phyloP scores from a whole-genome alignment of 148 eudicot genomes.

The Linanthus parryae region DNA sequence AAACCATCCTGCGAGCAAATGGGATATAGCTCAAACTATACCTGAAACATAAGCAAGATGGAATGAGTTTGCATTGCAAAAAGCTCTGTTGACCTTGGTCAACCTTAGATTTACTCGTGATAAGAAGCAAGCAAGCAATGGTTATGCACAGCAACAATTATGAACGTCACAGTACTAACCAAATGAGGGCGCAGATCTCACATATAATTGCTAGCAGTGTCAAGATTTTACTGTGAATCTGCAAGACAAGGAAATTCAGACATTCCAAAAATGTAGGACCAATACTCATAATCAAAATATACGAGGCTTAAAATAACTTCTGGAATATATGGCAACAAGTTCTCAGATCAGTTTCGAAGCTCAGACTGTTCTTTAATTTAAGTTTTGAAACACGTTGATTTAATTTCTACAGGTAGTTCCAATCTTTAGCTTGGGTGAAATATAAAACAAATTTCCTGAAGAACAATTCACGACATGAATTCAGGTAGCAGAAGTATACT shows the following conservation, averaged over 20 bases:
- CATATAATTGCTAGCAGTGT: slow-evolving; percentile 71
- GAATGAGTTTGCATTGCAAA: not conserved
- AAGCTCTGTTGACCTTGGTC: not conserved
- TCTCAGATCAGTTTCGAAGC: too few species aligned
- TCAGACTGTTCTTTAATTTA: too few species aligned
- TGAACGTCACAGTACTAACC: slow-evolving; percentile 41
- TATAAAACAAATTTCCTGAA: not conserved
- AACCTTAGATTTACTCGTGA: not conserved
- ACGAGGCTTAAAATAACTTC: too few species aligned
- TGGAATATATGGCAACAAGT: too few species aligned
- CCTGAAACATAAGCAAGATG: slow-evolving; percentile 36
- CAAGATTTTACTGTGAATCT: slow-evolving; percentile 81
- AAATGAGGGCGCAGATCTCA: slow-evolving; percentile 83
- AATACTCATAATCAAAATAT: too few species aligned
- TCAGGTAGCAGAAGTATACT: not conserved
- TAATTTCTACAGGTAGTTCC: too few species aligned
- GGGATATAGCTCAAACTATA: slow-evolving; percentile 94
- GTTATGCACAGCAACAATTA: slow-evolving; percentile 1
- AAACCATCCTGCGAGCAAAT: slow-evolving; percentile 67
- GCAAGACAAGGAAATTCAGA: too few species aligned
- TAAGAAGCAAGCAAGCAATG: slow-evolving; percentile 1
- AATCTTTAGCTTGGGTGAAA: too few species aligned
- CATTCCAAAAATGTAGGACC: too few species aligned
- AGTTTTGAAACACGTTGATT: too few species aligned
- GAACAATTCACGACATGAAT: not conserved